phyloP scores from a whole-genome alignment of 2,329 filamentous ascomycete genomes.

The Leptosphaerulina australis region DNA sequence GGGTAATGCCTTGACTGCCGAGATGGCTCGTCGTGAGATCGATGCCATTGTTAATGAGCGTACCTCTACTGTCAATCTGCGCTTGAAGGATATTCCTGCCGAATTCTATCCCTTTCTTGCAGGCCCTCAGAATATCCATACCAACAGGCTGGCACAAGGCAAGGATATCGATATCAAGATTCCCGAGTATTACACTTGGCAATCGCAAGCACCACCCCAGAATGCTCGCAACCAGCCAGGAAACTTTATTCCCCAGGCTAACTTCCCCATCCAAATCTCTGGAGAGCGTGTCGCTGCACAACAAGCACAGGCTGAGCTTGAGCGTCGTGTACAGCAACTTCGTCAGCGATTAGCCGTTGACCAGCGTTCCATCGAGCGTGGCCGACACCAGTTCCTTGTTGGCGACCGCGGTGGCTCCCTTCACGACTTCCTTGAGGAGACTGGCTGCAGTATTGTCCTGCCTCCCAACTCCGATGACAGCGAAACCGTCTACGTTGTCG shows the following conservation, averaged over 20 bases:
- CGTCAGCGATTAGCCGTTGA: slow-evolving; percentile 76
- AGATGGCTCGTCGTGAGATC: slow-evolving; percentile 82
- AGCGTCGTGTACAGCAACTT: slow-evolving; percentile 77
- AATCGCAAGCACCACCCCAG: slow-evolving; percentile 68
- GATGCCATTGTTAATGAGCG: slow-evolving; percentile 86
- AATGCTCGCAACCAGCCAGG: slow-evolving; percentile 68
- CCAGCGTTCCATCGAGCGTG: slow-evolving; percentile 80
- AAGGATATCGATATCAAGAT: slow-evolving; percentile 82
- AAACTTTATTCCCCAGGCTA: slow-evolving; percentile 71
- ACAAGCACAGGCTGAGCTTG: slow-evolving; percentile 78
- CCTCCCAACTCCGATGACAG: slow-evolving; percentile 77
- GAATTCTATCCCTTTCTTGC: slow-evolving; percentile 97
- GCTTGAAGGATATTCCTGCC: slow-evolving; percentile 81
- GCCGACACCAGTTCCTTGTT: slow-evolving; percentile 93
- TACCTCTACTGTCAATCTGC: slow-evolving; percentile 79
- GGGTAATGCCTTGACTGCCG: slow-evolving; percentile 86
- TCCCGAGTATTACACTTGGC: slow-evolving; percentile 79
- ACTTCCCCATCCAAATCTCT: slow-evolving; percentile 81
- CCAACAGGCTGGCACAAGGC: slow-evolving; percentile 71
- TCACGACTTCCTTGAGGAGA: slow-evolving; percentile 87
- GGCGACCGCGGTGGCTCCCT: slow-evolving; percentile 79
- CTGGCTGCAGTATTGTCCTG: slow-evolving; percentile 86
- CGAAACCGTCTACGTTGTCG: slow-evolving; percentile 83
- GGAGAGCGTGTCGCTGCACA: slow-evolving; percentile 86
- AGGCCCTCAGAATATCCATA: slow-evolving; percentile 72